Percentiles rank a stretch among this genome's conserved stretches.
Conservation (phyloP, 306 rosid genomes). For the Glycine tomentella region DNA sequence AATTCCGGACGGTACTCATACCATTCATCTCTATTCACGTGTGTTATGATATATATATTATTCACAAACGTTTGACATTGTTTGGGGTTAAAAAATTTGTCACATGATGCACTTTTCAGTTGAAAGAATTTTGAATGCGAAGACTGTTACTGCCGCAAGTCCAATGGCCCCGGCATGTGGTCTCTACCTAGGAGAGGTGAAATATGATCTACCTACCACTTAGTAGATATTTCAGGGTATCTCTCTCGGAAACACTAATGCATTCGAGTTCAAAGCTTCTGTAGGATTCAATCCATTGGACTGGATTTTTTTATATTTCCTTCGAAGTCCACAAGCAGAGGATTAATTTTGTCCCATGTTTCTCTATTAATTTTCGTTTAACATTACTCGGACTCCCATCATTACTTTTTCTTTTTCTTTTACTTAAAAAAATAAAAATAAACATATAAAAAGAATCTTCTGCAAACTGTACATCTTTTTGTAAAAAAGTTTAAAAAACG, state of each 20-base stretch:
- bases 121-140: slow-evolving; percentile 83
- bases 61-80: not conserved
- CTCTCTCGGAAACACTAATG: slow-evolving; percentile 8
- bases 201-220: slow-evolving; percentile 69
- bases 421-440: too few species aligned
- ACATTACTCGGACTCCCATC: not conserved
- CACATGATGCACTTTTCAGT: slow-evolving; percentile 57
- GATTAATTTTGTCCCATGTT: slow-evolving; percentile 9
- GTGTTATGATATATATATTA: not conserved
- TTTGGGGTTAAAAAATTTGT: slow-evolving; percentile 33
- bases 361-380: not conserved
- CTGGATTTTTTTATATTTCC: not conserved
- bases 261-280: not conserved
- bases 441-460: too few species aligned
- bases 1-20: slow-evolving; percentile 64
- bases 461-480: too few species aligned
- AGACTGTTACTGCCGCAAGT: slow-evolving; percentile 74
- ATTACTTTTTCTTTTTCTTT: not conserved
- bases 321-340: not conserved
- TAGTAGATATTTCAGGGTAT: slow-evolving; percentile 25
- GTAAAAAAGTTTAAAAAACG: too few species aligned
- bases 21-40: slow-evolving; percentile 3
- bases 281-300: not conserved
- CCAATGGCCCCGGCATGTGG: slow-evolving; percentile 99
- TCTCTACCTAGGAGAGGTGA: slow-evolving; percentile 86